A percentile compares a stretch with the other conserved stretches of the same genome.
Conservation (phyloP, 73 alveolate species). For the Paramecium octaurelia region DNA sequence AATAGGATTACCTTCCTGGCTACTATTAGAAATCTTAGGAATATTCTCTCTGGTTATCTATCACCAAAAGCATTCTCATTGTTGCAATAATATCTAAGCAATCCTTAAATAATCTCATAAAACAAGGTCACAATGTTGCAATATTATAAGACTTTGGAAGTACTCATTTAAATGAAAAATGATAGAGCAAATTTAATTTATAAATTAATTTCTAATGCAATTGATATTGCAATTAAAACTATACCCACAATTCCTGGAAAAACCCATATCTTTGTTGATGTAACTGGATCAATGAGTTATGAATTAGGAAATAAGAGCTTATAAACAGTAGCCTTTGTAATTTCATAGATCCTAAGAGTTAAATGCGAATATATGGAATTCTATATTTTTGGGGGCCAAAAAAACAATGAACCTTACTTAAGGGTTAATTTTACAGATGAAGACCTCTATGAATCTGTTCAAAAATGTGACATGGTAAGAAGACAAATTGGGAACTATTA, state of each 20-base stretch:
- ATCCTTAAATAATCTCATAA: slow-evolving; percentile 4
- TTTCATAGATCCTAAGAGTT: not conserved
- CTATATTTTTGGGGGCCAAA: not conserved
- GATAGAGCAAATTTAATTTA: not conserved
- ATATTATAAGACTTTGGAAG: slow-evolving; percentile 40
- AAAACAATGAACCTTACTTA: not conserved
- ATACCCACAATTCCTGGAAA: not conserved
- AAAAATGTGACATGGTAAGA: not conserved
- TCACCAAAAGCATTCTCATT: not conserved
- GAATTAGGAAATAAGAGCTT: not conserved
- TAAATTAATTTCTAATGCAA: not conserved
- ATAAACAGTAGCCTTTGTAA: not conserved
- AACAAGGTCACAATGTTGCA: slow-evolving; percentile 52
- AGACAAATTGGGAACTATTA: slow-evolving; percentile 31
- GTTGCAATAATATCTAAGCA: not conserved
- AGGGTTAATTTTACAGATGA: not conserved
- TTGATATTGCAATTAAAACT: not conserved
- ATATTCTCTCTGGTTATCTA: slow-evolving; percentile 55
- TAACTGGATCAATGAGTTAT: not conserved
- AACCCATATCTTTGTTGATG: not conserved
- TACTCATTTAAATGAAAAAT: not conserved
- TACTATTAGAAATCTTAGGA: slow-evolving; percentile 54
- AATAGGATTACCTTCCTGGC: slow-evolving; percentile 63
- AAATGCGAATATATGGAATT: slow-evolving; percentile 33
- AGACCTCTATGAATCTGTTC: not conserved